These are phyloP conservation scores for Candida schatavii DNA, from an alignment of 805 yeast species.

Conservation along the genomic window DNA sequence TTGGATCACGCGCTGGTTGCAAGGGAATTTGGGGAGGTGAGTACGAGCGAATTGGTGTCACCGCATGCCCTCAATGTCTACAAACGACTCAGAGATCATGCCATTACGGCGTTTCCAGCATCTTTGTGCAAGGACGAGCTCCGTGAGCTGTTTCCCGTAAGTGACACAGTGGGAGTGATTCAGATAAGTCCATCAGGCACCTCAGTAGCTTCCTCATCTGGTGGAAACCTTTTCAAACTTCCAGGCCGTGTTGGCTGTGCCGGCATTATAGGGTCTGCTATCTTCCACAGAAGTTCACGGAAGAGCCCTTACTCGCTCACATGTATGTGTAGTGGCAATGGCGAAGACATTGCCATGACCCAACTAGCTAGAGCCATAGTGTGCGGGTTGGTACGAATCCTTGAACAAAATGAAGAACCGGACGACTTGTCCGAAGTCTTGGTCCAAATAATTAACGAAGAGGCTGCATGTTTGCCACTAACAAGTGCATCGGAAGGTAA, in stretches of 20 bases:
- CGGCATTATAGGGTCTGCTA: slow-evolving; percentile 46
- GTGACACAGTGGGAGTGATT: slow-evolving; percentile 48
- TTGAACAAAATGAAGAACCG: slow-evolving; percentile 9
- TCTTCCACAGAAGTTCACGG: slow-evolving; percentile 20
- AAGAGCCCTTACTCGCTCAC: slow-evolving; percentile 21
- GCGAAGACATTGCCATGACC: slow-evolving; percentile 50
- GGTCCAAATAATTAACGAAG: slow-evolving; percentile 13
- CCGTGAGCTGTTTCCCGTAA: no score
- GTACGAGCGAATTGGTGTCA: slow-evolving; percentile 4
- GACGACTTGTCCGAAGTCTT: slow-evolving; percentile 19
- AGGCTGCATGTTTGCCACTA: slow-evolving; percentile 9
- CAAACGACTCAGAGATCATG: slow-evolving; percentile 8
- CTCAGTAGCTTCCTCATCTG: slow-evolving; percentile 44
- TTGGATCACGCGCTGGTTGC: slow-evolving; percentile 14
- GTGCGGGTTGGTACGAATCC: slow-evolving; percentile 4
- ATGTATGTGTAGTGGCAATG: slow-evolving; percentile 52
- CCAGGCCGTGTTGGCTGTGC: slow-evolving; percentile 57
- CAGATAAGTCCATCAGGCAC: slow-evolving; percentile 13
- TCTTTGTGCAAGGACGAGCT: no score
- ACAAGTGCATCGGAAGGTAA: slow-evolving; percentile 12
- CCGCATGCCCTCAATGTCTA: slow-evolving; percentile 6
- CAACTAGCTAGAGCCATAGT: slow-evolving; percentile 34
- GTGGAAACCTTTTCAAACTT: slow-evolving; percentile 50
- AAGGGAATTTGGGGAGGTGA: no score
- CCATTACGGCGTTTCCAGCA: no score